Evolutionary conservation across 192 early-diverging fungal genomes (phyloP).

Genomic region (Coemansia sp.): DNA sequence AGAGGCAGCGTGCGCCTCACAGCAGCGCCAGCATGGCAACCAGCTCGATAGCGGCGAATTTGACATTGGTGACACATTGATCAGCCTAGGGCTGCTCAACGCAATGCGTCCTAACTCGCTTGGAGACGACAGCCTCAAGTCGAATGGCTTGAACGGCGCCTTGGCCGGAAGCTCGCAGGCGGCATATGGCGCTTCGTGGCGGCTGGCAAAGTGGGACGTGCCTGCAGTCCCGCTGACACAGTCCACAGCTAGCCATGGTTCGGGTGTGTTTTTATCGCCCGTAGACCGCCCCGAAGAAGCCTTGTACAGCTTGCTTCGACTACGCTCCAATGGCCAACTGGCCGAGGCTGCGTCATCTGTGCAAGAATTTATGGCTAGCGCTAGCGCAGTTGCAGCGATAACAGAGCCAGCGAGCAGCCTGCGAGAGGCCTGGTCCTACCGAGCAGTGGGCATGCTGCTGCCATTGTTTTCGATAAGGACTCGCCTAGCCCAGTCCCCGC

Average conservation of each 20-base stretch:
- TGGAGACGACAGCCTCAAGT: background rate
- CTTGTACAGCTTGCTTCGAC: conserved; percentile 41
- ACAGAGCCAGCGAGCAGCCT: conserved; percentile 14
- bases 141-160: background rate
- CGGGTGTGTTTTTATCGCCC: conserved; percentile 10
- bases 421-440: conserved; percentile 36
- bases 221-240: conserved; percentile 27
- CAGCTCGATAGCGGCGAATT: conserved; percentile 8
- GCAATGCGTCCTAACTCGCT: conserved; percentile 21
- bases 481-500: background rate
- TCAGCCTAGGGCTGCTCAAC: conserved; percentile 44
- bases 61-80: conserved; percentile 44
- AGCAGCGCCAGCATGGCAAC: background rate
- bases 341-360: conserved; percentile 15
- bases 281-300: conserved; percentile 28
- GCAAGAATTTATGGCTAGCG: conserved; percentile 30
- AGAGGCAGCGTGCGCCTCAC: conserved; percentile 25
- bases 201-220: conserved; percentile 49
- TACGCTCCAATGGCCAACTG: conserved; percentile 28
- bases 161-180: conserved; percentile 18
- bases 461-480: conserved; percentile 30
- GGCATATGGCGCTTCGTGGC: conserved; percentile 46
- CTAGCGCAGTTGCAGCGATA: conserved; percentile 23
- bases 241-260: background rate
- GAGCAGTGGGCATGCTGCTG: conserved; percentile 30